Base-by-base conservation (phyloP, 2,329 filamentous ascomycete species). In the Tolypocladium guangdongense region DNA sequence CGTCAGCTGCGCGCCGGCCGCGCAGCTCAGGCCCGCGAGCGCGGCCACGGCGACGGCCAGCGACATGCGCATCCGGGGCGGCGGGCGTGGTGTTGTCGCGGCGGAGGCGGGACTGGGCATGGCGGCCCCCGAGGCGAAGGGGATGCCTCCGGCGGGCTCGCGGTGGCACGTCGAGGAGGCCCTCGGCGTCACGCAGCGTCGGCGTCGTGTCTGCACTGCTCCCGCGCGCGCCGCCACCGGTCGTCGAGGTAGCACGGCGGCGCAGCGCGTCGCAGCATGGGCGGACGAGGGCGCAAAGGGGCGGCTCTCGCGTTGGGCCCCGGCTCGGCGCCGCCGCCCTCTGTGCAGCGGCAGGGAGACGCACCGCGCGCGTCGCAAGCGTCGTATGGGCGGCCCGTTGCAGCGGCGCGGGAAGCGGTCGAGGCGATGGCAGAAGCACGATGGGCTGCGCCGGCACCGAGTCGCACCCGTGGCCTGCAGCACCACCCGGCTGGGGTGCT, bases 11-110 rank as follows among this genome's bases (percentile, higher is more conserved):
- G 53, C 53, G 12, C 47, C 46, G 11, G 49, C 50, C 5, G 53
- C 39, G 47, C 53, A 53, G 37, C 47, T 50, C 10, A 56, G 18
- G 8, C 49, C 50, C 11, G 53, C 54, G 37, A 58, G 35, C 16
- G 53, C 22, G 22, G 41, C 52, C 24, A 57, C 30, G 11, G 53
- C 38, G 10, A 53, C 38, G 10, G 54, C 46, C 20, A 53, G 20
- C 14, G 56, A 39, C 47, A 54, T 47, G n/a, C 38, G 51, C n/a
- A 54, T 14, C 22, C 50, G 39, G 14, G 37, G 51, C 36, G 18
- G n/a, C 8, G 5, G 12, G 10, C 2, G 45, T 27, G 30, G 12
- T 18, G 30, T 14, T 33, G 46, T 14, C 14, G 30, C 35, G 30
- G 30, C 3, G 5, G 46, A 48, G n/a, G 32, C 18, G 33, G 16